These are phyloP conservation scores for Leccinum disarticulatum DNA, from an alignment of 768 basidiomycete genomes.

Conservation along the genomic window DNA sequence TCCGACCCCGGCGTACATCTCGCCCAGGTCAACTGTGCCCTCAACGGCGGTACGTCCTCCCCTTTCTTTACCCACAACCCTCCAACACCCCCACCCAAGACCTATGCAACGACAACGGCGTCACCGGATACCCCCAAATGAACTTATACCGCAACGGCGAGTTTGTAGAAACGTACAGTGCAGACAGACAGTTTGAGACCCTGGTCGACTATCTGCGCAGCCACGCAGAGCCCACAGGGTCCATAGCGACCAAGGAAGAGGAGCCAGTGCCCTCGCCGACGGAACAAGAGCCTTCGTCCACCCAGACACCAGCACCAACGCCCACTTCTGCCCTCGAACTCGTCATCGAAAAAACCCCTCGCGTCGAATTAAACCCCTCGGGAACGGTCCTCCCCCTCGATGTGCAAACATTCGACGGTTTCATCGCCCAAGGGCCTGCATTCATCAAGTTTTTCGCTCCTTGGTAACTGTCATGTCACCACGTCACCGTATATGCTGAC, in stretches of 20 bases:
- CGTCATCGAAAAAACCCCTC: conserved; percentile 19
- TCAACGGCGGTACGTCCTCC: conserved; percentile 63
- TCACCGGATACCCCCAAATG: conserved; percentile 76
- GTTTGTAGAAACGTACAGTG: conserved; percentile 54
- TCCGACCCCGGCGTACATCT: conserved; percentile 47
- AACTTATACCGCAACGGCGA: conserved; percentile 70
- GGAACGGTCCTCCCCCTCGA: conserved; percentile 27
- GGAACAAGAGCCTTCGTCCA: conserved; percentile 2
- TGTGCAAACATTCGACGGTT: conserved; percentile 38
- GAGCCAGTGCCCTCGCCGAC: conserved; percentile 5
- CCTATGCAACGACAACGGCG: conserved; percentile 67
- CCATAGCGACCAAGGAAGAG: not conserved
- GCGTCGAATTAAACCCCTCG: conserved; percentile 20
- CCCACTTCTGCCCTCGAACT: conserved; percentile 8
- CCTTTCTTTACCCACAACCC: no score
- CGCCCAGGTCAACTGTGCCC: conserved; percentile 80
- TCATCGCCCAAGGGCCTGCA: conserved; percentile 46
- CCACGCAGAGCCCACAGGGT: conserved; percentile 36
- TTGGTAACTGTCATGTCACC: conserved; percentile 48
- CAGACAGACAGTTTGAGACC: conserved; percentile 50
- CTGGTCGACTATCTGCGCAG: conserved; percentile 56
- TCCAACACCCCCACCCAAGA: conserved; percentile 44
- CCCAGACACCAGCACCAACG: not conserved
- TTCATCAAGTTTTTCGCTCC: conserved; percentile 90
- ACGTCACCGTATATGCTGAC: not conserved